Conservation (phyloP, 495 filamentous ascomycete genomes). For the Chlorociboria aeruginascens region DNA sequence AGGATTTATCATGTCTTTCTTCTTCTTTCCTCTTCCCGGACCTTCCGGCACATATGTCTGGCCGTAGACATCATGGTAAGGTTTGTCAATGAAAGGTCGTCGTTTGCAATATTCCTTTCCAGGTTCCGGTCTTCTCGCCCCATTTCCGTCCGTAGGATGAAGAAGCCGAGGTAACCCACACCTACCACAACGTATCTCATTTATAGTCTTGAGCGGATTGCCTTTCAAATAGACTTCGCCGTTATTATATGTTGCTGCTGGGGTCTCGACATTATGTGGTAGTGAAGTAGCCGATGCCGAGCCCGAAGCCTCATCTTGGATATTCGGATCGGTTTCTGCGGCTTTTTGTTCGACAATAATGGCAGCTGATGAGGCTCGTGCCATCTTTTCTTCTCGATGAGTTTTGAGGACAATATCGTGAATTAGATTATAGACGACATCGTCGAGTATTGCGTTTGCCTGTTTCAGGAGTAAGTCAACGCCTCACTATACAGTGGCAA, state of each 20-base stretch:
- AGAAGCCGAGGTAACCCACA: conserved; percentile 53
- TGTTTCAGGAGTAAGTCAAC: conserved; percentile 19
- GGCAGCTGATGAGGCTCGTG: conserved; percentile 61
- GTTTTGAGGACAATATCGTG: conserved; percentile 58
- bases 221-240: conserved; percentile 62
- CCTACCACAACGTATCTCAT: conserved; percentile 53
- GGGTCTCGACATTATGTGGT: conserved; percentile 44
- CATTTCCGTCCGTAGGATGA: conserved; percentile 49
- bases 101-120: conserved; percentile 63
- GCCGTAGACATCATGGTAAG: conserved; percentile 73
- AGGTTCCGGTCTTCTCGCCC: conserved; percentile 46
- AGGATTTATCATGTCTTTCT: conserved; percentile 34
- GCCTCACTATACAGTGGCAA: not conserved
- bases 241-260: conserved; percentile 59
- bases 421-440: conserved; percentile 60
- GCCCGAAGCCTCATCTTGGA: conserved; percentile 21
- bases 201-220: conserved; percentile 58
- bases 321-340: conserved; percentile 24
- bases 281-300: conserved; percentile 18
- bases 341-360: conserved; percentile 49
- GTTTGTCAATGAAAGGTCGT: conserved; percentile 58
- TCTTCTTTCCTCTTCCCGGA: conserved; percentile 44
- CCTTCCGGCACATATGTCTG: conserved; percentile 52
- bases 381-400: conserved; percentile 63
- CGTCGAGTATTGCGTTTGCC: conserved; percentile 48